Base-by-base conservation (phyloP, 2,329 filamentous ascomycete genomes). In the Penicillium sp. region DNA sequence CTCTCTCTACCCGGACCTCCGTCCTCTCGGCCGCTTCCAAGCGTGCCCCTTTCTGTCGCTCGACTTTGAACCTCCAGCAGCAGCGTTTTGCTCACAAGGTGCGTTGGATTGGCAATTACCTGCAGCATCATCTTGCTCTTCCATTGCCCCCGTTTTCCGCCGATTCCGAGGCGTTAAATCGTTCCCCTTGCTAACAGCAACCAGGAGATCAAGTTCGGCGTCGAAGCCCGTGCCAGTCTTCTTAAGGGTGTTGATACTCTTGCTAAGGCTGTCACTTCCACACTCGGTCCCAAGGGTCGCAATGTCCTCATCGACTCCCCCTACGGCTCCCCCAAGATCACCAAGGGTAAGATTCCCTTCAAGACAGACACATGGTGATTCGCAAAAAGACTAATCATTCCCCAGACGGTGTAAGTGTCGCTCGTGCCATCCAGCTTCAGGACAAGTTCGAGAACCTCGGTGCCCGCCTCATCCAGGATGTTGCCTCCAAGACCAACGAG, bases 381-480 rank as follows among this genome's bases (percentile, higher is more conserved):
- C 23, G 25, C 9, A 23, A 12, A 25, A 55, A 47, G 21, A 58
- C 67, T 67, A 61, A 70, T 57, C 27, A 45, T 37, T 42, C 27
- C 17, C 10, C 2, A 93, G 90, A 94, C 79, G 90, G 90, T 87
- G 90, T 94, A 47, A 93, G 89, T 69, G 90, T 94, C 70, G 90
- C 90, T 69, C 93, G 89, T 81, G 92, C 93, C 64, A 90, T 99
- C 73, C 86, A 86, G 64, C 87, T 99, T 67, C 88, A 99, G 85
- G 94, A 99, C 85, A 97, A 97, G 82, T 99, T 97, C 80, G 94
- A 99, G 83, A 99, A 99, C 84, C 90, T 99, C 70, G 94, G 94
- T 77, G 94, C 94, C 72, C 90, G 91, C 75, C 87, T 99, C 67
- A 87, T 99, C 69, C 93, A 97, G 82, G 94, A 99, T 79, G 94